Percentiles rank a stretch among this genome's conserved stretches.
Evolutionary conservation across 164 flowering plant genomes (phyloP).

Genomic region (Taxillus chinensis): DNA sequence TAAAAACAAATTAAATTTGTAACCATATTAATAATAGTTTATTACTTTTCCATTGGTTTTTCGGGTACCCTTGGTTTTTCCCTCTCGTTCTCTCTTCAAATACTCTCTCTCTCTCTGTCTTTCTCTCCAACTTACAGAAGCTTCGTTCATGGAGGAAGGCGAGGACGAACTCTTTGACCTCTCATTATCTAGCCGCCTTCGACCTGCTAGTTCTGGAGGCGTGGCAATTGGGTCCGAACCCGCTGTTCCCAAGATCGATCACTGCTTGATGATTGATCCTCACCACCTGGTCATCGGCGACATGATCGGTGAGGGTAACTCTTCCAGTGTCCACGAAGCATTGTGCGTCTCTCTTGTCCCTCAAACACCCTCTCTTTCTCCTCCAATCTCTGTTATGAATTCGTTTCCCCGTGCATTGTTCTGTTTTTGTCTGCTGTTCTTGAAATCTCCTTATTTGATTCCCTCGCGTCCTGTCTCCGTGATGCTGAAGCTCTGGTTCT

Average conservation of each 20-base stretch:
- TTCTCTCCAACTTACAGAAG: neutral
- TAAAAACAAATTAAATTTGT: no score
- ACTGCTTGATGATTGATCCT: conserved; percentile 10
- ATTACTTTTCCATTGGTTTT: no score
- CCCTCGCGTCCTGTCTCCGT: no score
- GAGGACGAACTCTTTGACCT: neutral
- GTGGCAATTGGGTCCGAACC: neutral
- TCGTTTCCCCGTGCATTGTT: no score
- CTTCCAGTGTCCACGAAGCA: conserved; percentile 22
- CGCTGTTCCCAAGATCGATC: neutral
- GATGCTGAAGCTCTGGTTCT: no score
- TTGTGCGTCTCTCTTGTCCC: conserved; percentile 15
- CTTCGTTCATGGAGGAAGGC: neutral
- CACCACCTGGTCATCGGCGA: conserved; percentile 1
- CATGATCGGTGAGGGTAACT: conserved; percentile 18
- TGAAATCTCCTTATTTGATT: no score
- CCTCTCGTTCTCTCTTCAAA: no score
- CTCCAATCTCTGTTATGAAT: neutral
- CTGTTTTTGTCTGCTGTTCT: no score
- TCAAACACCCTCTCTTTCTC: neutral
- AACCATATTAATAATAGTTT: no score
- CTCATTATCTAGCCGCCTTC: neutral
- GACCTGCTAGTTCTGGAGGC: neutral
- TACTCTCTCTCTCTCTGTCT: neutral
- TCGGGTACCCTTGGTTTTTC: no score